Conservation (phyloP, 2,329 filamentous ascomycete genomes). For the Fusarium citri region DNA sequence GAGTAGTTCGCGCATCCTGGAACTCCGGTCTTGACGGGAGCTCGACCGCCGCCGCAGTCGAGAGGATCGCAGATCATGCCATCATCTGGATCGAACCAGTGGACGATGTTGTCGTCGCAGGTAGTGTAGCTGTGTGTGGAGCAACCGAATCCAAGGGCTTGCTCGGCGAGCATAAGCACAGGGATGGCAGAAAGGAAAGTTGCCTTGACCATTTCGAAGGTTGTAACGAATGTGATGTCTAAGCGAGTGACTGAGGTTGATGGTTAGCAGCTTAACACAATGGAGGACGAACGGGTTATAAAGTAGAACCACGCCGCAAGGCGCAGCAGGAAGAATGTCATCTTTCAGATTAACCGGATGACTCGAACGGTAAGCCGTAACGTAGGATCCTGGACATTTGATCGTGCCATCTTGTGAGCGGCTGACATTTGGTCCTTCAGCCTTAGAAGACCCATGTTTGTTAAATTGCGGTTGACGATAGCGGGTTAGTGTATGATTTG, state of each 20-base stretch:
- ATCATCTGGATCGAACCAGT: slow-evolving; percentile 60
- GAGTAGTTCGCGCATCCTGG: slow-evolving; percentile 61
- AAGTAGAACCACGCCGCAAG: neutral
- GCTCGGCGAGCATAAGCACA: slow-evolving; percentile 24
- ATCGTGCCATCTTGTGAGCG: neutral
- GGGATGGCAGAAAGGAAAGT: neutral
- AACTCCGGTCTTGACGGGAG: slow-evolving; percentile 61
- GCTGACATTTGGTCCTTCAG: neutral
- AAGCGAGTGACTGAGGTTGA: slow-evolving; percentile 9
- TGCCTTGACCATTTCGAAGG: slow-evolving; percentile 18
- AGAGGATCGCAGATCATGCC: slow-evolving; percentile 64
- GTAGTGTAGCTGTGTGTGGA: slow-evolving; percentile 31
- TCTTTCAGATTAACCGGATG: neutral
- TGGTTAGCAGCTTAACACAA: rapidly evolving
- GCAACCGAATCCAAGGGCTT: slow-evolving; percentile 24
- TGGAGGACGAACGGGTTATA: neutral
- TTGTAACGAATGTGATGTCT: neutral
- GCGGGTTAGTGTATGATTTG: neutral
- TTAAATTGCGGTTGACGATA: neutral
- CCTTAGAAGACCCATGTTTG: neutral
- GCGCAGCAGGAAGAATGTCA: neutral
- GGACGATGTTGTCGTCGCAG: slow-evolving; percentile 43
- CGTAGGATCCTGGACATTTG: neutral
- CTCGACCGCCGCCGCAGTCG: slow-evolving; percentile 66
- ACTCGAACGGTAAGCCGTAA: neutral